Evolutionary conservation across 768 basidiomycete species (phyloP), one percentile per base, ranked within the genome.

Genomic region (Punctularia strigosozonata): DNA sequence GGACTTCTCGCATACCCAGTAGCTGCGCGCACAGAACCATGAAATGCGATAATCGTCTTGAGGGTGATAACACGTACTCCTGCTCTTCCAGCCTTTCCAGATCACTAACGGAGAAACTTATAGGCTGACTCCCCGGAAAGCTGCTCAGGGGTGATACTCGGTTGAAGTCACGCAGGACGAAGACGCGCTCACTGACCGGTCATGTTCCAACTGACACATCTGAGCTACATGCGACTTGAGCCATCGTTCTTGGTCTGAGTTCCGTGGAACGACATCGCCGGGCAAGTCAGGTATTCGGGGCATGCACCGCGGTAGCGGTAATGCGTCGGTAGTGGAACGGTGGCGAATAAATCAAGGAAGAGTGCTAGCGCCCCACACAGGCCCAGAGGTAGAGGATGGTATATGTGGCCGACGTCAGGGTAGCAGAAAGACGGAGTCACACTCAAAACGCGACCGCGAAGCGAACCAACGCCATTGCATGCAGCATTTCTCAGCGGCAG

Each of bases 1-100:
- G 10, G 89, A 94, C 65, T 98, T 98, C 65, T 99, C 95, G 62
- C 91, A 95, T 31, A 99, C 95, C 94, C 94, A 99, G 59, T 85
- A 99, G 55, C 92, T 97, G 54, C 34, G 20, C 18, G 26, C 17
- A 43, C 6, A 30, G 14, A 30, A 33, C 7, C 36, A 8, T 14
- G 20, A 26, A 18, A n/a, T 25, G 19, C 19, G n/a, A n/a, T 23
- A 35, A 6, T 21, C 25, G 4, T 30, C 3, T 25, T 18, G 15
- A 6, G 26, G 19, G 19, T 17, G 3, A 22, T 19, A 31, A 25
- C 5, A 64, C 74, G 45, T 57, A 92, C 91, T 98, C 89, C 64
- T 82, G 74, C 14, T 61, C 62, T 60, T 94, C 88, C 30, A 98
- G 67, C 53, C 81, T 77, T 8, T 68, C 66, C 25, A 98, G 56